Conservation (phyloP, 257 asterid species). For the Avicennia marina region DNA sequence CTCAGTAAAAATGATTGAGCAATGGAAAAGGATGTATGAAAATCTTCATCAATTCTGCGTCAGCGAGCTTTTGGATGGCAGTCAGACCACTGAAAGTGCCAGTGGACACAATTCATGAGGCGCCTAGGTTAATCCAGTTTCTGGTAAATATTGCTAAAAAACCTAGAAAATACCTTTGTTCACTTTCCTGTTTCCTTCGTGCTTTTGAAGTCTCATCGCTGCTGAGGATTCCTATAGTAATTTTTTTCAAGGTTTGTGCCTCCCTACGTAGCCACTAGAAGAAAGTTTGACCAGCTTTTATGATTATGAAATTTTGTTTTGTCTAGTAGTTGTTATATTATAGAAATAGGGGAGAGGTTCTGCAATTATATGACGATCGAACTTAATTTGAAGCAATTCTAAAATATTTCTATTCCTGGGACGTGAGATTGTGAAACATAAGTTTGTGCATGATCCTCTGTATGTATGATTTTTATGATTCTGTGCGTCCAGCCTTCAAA, state of each 20-base stretch:
- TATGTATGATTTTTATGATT: not conserved
- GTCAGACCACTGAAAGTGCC: conserved; percentile 6
- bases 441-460: not conserved
- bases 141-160: not conserved
- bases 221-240: not conserved
- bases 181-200: not conserved
- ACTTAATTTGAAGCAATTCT: conserved; percentile 1
- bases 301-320: not conserved
- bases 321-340: not conserved
- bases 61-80: conserved; percentile 53
- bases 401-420: not conserved
- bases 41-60: conserved; percentile 64
- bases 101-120: not conserved
- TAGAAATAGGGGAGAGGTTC: not conserved
- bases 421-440: not conserved
- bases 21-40: conserved; percentile 56
- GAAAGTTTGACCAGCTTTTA: not conserved
- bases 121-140: not conserved
- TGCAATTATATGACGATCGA: conserved; percentile 1
- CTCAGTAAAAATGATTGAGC: conserved; percentile 59
- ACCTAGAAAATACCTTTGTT: not conserved
- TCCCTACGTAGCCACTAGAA: not conserved
- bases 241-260: not conserved
- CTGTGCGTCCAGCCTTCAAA: too few species aligned
- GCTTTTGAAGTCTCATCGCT: not conserved